Base-by-base conservation (phyloP, 495 filamentous ascomycete species). In the Rusavskia elegans region DNA sequence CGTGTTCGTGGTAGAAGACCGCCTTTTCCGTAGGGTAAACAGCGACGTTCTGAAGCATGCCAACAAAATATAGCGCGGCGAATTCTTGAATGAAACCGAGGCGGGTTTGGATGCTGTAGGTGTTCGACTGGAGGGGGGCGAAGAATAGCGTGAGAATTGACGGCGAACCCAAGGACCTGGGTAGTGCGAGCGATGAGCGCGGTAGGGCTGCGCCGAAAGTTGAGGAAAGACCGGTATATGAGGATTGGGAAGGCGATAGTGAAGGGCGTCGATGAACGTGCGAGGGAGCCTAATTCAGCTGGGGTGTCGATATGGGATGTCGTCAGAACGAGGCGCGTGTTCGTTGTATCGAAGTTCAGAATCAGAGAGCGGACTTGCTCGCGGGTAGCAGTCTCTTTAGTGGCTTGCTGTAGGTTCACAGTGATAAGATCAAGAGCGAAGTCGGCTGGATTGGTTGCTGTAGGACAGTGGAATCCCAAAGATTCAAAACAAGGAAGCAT, bases 381-480 rank as follows among this genome's bases (percentile, higher is more conserved):
- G 25, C 81, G 69, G 36, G 73, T 84, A 13, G 73, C 64, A 7
- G 62, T 69, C 61, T 87, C 83, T 17, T 72, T 71, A 13, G 68
- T 61, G 45, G 69, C 73, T 45, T 78, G 74, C 57, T 84, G 83
- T 0, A 87, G 69, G 55, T 87, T 79, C 23, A 87, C 74, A 0
- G 84, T 85, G 49, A 88, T 83, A 7, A 86, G 68, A 61, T 88
- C 84, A 13, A 87, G 66, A 3, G 81, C 82, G 54, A 86, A 86
- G 59, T 87, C 84, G 3, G 84, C 82, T 3, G 83, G 83, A 53
- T 87, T 89, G 17, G 80, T 82, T 49, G 76, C 75, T 20, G 66
- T 66, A 5, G 82, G 80, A 60, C 83, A 87, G 11, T 74, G 58
- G 54, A 79, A 76, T 4, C 81, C 81, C 9, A 82, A 63, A 4